Evolutionary conservation across 2,329 filamentous ascomycete species (phyloP), one percentile per base, ranked within the genome.

Genomic region (Nothophaeocryptopus gaeumannii): DNA sequence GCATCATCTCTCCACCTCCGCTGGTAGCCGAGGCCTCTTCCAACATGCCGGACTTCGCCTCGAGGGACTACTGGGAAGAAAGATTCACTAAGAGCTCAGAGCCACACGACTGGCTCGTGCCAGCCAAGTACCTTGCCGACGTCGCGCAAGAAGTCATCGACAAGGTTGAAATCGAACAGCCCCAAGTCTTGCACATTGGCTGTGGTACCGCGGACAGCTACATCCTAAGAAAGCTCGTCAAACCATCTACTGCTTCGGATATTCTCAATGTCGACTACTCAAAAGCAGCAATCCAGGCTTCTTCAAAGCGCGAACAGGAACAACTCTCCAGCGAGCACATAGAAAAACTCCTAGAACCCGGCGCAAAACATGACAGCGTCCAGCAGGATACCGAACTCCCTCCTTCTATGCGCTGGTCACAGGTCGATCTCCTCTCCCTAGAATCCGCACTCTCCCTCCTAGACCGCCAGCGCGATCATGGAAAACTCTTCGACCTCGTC

Each of bases 251-350:
- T 30, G 55, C 57, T 12, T 45, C 49, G 33, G 55, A 59, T 47
- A 47, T 59, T 16, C 42, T 56, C n/a, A 59, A 59, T 35, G 50
- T 59, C 11, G 57, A 59, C 37, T 59, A 56, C 39, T 56, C 55
- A 10, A 33, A 55, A 31, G 34, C 50, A 5, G 57, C 55, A 1
- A 48, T 59, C 5, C 50, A 54, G 33, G 53, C 53, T 2, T 50
- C 43, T 8, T 51, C 49, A n/a, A 53, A 50, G 14, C 52, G 57
- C 4, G 57, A 59, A 47, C 43, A 53, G 14, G 53, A 58, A 38
- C 31, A 54, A 9, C 47, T 59, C n/a, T 33, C 43, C 10, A 43
- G 49, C 14, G 47, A 52, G 13, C 50, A 45, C 8, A 38, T 48
- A 9, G 40, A 50, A 34, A 42, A 40, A 34, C 47, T 51, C 2